phyloP scores from a whole-genome alignment of 2,329 filamentous ascomycete genomes.

The Ceratocystis lukuohia region DNA sequence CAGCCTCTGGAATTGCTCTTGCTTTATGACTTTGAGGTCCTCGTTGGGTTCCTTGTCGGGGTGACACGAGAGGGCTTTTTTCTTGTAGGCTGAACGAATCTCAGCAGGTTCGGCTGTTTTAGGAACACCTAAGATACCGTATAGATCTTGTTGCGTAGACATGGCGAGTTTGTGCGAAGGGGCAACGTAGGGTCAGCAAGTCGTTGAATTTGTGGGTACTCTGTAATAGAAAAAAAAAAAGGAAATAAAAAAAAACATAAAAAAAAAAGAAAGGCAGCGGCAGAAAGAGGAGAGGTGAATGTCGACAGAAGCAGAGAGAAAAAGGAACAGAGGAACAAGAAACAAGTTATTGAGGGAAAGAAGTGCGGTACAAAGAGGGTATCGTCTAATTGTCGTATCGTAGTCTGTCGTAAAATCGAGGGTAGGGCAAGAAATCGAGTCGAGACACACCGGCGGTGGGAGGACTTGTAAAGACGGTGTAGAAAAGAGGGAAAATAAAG shows the following conservation, averaged over 20 bases:
- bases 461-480: neutral
- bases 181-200: constrained; percentile 7
- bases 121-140: constrained; percentile 59
- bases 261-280: neutral
- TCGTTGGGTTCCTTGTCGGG: constrained; percentile 82
- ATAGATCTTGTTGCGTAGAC: constrained; percentile 57
- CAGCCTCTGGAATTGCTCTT: constrained; percentile 80
- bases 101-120: constrained; percentile 55
- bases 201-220: constrained; percentile 13
- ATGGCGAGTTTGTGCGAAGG: constrained; percentile 26
- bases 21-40: constrained; percentile 60
- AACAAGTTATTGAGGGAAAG: neutral
- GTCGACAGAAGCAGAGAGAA: neutral
- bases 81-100: constrained; percentile 70
- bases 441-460: neutral
- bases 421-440: neutral
- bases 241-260: neutral
- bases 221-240: neutral
- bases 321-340: neutral
- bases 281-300: neutral
- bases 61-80: constrained; percentile 76
- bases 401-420: neutral
- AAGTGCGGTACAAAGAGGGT: constrained; percentile 1
- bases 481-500: neutral
- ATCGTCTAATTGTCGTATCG: constrained; percentile 2